Conservation (phyloP, 1,284 basidiomycete species). For the Ganoderma sinense region DNA sequence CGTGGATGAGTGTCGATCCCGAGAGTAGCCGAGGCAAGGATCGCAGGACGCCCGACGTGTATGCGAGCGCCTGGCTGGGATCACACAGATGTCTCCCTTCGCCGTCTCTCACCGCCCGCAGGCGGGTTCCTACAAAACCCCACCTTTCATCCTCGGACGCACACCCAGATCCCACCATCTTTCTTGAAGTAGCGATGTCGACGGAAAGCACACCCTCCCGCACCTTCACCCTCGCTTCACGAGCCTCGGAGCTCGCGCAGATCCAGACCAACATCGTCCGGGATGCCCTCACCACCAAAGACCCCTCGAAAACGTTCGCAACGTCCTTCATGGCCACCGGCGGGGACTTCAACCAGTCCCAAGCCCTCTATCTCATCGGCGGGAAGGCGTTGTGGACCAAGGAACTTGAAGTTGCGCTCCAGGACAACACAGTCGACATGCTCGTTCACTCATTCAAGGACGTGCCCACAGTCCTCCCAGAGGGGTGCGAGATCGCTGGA, state of each 20-base stretch:
- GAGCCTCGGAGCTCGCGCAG: conserved; percentile 86
- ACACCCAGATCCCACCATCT: neutral
- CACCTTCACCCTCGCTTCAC: conserved; percentile 76
- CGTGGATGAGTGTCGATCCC: neutral
- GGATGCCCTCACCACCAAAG: conserved; percentile 58
- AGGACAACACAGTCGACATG: conserved; percentile 83
- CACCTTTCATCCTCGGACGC: neutral
- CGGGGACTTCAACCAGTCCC: conserved; percentile 92
- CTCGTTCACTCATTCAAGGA: conserved; percentile 97
- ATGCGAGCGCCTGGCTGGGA: neutral
- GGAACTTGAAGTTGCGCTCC: conserved; percentile 89
- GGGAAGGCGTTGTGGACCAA: conserved; percentile 96
- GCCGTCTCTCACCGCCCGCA: conserved; percentile 3
- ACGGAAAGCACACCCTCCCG: neutral
- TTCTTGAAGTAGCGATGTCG: neutral
- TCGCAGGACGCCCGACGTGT: neutral
- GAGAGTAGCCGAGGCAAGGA: neutral
- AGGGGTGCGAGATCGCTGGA: conserved; percentile 55
- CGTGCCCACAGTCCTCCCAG: conserved; percentile 88
- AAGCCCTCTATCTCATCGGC: conserved; percentile 81
- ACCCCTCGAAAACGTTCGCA: conserved; percentile 61
- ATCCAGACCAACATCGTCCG: conserved; percentile 86
- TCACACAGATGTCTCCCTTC: neutral
- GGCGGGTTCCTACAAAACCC: conserved; percentile 4
- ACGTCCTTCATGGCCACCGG: conserved; percentile 90